Conservation (phyloP, 768 basidiomycete species). For the Suillus bovinus region DNA sequence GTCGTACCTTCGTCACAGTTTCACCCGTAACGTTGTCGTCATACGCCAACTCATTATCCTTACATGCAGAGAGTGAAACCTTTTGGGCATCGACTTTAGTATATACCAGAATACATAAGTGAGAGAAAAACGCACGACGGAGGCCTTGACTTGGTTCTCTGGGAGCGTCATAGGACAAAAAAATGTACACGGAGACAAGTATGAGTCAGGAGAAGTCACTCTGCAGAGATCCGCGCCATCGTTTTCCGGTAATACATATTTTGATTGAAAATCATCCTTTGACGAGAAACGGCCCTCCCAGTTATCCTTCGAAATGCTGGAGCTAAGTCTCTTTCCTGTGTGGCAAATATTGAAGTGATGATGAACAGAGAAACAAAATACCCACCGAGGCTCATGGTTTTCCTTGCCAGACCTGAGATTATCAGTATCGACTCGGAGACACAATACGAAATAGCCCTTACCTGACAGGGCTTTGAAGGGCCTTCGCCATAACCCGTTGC, state of each 20-base stretch:
- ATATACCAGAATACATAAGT: too few relatives aligned
- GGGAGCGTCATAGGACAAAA: conserved; percentile 19
- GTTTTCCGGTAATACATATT: too few relatives aligned
- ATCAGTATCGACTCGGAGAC: not conserved
- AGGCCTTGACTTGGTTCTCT: conserved; percentile 11
- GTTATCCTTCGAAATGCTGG: not conserved
- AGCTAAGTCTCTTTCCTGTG: not conserved
- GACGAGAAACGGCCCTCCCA: not conserved
- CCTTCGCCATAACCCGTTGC: conserved; percentile 20
- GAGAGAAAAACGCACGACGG: conserved; percentile 21
- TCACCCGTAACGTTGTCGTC: conserved; percentile 20
- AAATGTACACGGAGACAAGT: conserved; percentile 16
- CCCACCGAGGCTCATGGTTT: not conserved
- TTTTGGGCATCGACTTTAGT: conserved; percentile 11
- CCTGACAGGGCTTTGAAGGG: not conserved
- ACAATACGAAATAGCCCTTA: not conserved
- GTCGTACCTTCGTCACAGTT: conserved; percentile 25
- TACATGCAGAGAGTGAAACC: conserved; percentile 32
- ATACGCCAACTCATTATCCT: conserved; percentile 24
- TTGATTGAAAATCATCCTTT: conserved; percentile 1
- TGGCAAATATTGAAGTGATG: not conserved
- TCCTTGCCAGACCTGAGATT: not conserved
- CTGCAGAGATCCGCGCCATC: not conserved
- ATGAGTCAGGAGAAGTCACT: conserved; percentile 21
- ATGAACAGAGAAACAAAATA: not conserved